Evolutionary conservation across 257 asterid genomes (phyloP), one percentile per base, ranked within the genome.

Genomic region (Solanum bukasovii): DNA sequence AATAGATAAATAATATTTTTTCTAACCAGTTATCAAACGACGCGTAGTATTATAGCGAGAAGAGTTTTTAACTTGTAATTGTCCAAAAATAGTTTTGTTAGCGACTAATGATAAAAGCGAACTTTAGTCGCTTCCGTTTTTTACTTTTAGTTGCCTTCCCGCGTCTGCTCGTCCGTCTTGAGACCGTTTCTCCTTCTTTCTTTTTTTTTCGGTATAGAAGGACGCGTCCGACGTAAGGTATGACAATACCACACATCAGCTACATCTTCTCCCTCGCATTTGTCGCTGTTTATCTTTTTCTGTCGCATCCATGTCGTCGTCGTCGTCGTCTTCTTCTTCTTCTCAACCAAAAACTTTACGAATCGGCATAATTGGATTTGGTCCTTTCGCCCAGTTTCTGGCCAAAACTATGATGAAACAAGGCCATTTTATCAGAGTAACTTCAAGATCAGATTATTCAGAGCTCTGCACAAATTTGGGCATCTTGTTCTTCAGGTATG

Each of bases 391-490:
- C 0, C 98, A 94, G 89, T 96, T 96, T 88, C 86, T 96, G 88
- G 93, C 92, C 0, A 90, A 93, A 90, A 94, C 97, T 42, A 92
- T 96, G 96, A 71, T 93, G 25, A 94, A 87, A 83, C 97, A 95
- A 83, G 98, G 99, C 8, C 96, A 95, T 71, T 83, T 88, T 35
- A 81, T 96, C 29, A 85, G 87, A 40, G 98, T 94, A 14, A 93
- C 96, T 46, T 96, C 99, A 23, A 93, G 98, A 92, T 94, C 99
- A 74, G 98, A 96, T 88, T 91, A 94, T 90, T 92, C 98, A 2
- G 86, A 93, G 20, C 87, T 88, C 27, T 95, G 98, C 88, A 33
- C 91, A 84, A 92, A 90, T 0, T n/a, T 94, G 89, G 98, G 97
- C 87, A 86, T 96, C 89, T 88, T 93, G 10, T 95, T 93, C 88